Conservation (phyloP, 148 eudicot genomes). For the Suaeda aralocaspica region DNA sequence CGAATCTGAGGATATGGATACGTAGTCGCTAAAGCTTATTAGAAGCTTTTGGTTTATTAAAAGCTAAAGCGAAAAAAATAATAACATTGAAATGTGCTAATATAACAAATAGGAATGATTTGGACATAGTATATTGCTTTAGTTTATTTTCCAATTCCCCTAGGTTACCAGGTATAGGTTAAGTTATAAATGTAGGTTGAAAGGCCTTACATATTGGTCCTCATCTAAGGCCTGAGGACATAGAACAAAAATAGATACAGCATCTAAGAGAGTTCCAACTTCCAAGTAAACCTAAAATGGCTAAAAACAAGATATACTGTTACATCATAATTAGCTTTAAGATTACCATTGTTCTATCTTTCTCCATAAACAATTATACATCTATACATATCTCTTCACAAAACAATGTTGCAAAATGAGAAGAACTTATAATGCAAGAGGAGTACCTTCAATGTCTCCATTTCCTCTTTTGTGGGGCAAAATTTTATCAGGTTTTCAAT, state of each 20-base stretch:
- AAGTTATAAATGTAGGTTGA: neutral
- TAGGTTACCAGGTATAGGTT: neutral
- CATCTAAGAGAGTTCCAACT: neutral
- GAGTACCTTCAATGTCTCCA: constrained; percentile 80
- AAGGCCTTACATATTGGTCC: neutral
- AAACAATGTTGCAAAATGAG: neutral
- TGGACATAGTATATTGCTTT: neutral
- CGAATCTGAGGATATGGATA: no score
- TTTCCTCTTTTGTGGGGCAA: constrained; percentile 96
- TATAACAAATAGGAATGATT: neutral
- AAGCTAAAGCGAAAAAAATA: neutral
- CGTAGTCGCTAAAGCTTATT: no score
- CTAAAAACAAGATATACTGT: neutral
- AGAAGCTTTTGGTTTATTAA: no score
- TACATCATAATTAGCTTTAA: neutral
- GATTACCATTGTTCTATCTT: no score
- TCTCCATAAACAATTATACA: neutral
- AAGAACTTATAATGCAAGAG: neutral
- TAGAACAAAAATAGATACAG: neutral
- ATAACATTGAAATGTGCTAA: neutral
- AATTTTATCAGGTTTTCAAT: constrained; percentile 93
- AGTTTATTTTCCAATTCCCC: neutral
- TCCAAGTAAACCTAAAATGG: neutral
- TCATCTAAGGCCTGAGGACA: neutral
- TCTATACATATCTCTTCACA: neutral